Base-by-base conservation (phyloP, 2,329 filamentous ascomycete genomes). In the Aspergillus sp. region DNA sequence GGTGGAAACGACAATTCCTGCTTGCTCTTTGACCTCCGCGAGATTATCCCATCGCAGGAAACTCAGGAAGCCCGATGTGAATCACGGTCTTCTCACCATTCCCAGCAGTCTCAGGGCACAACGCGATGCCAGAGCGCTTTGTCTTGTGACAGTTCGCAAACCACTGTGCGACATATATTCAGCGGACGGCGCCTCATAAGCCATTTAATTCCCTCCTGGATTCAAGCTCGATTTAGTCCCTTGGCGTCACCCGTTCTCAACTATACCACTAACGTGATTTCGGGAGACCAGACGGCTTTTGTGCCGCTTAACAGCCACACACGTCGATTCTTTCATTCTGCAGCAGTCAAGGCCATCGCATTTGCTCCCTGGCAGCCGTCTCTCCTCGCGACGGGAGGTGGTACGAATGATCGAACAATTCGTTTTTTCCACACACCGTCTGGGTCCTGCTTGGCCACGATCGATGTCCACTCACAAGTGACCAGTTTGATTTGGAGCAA, bases 341-440 rank as follows among this genome's bases (percentile, higher is more conserved):
- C 91, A 0, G 93, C 93, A 2, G 87, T 97, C 56, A 98, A 98
- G 68, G 93, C 93, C 27, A 93, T 97, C 57, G 90, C 93, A 2
- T 97, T 97, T 68, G 95, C 91, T 53, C 91, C 93, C 0, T 98
- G 90, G 91, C 86, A 91, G 48, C 81, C 86, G 20, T 86, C 85
- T 3, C 77, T 98, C 4, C 70, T 98, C 35, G 93, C 93, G 12
- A 94, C 91, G 1, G 90, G 93, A 3, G 91, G 93, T 35, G 93
- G 93, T 20, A 91, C 88, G 41, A 95, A 94, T 60, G 91, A 98
- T 71, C 88, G 89, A 59, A 89, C 89, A 65, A 95, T 98, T 49
- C 90, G 95, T 69, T 98, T 98, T 73, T 96, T 86, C 68, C 90
- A 97, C 67, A 86, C 88, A 1, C 78, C 79, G 17, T 90, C 90